These are phyloP conservation scores for Penicillium rolfsii DNA, from an alignment of 2,329 filamentous ascomycete genomes.

Conservation along the genomic window DNA sequence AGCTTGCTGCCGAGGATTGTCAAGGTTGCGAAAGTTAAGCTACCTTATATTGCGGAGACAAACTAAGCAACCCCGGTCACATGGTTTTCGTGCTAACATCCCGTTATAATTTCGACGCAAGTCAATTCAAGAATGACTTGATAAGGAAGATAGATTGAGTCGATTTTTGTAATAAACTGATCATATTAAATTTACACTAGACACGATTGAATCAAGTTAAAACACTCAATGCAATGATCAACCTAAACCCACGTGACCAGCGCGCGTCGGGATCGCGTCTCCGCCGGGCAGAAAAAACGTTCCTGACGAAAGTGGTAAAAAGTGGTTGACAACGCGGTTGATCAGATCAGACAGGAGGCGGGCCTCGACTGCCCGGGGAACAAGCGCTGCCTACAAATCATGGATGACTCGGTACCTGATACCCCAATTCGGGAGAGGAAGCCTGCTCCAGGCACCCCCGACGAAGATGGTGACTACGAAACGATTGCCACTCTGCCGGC, in stretches of 20 bases:
- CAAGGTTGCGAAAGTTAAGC: conserved; percentile 1
- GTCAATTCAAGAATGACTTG: neutral
- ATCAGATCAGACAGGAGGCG: conserved; percentile 16
- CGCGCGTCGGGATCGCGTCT: conserved; percentile 27
- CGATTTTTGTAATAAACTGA: neutral
- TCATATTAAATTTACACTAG: neutral
- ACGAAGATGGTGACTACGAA: conserved; percentile 48
- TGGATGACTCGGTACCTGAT: conserved; percentile 47
- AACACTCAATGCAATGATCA: neutral
- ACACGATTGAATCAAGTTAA: neutral
- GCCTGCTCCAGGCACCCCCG: conserved; percentile 34
- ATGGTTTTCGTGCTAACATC: conserved; percentile 9
- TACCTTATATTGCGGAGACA: conserved; percentile 5
- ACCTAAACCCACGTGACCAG: conserved; percentile 22
- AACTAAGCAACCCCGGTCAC: conserved; percentile 15
- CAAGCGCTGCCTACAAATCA: conserved; percentile 23
- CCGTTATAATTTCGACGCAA: neutral
- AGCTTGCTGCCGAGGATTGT: neutral
- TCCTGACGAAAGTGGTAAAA: conserved; percentile 19
- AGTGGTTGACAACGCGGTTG: conserved; percentile 3
- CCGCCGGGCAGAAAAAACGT: conserved; percentile 33
- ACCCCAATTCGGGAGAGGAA: conserved; percentile 45
- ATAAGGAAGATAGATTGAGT: neutral
- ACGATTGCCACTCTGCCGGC: conserved; percentile 55
- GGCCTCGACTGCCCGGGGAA: conserved; percentile 14